phyloP scores from a whole-genome alignment of 305 asterid species.

The Fraxinus velutina region DNA sequence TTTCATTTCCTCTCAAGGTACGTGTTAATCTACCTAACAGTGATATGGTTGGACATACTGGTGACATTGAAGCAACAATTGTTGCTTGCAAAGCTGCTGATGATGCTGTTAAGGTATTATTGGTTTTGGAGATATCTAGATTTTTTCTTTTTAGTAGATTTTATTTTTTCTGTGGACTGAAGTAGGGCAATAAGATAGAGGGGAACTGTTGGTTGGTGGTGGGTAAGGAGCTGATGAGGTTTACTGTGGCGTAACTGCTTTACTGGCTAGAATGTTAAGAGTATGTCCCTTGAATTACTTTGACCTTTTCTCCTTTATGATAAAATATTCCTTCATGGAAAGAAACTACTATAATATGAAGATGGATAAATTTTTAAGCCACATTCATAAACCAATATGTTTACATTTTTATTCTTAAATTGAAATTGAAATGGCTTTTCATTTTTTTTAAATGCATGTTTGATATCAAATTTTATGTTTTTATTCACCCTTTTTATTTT shows the following conservation, averaged over 20 bases:
- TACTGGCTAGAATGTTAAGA: neutral
- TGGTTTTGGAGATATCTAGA: neutral
- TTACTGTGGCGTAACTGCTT: neutral
- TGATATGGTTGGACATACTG: constrained; percentile 99
- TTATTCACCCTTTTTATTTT: neutral
- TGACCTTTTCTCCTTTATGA: neutral
- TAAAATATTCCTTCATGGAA: neutral
- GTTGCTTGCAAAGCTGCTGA: constrained; percentile 96
- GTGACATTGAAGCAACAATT: constrained; percentile 84
- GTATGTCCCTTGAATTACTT: neutral
- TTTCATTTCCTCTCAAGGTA: constrained; percentile 42
- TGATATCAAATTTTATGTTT: neutral
- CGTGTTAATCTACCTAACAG: constrained; percentile 87
- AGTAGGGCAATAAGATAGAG: neutral
- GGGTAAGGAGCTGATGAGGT: neutral
- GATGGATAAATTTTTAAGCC: neutral
- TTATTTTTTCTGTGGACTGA: neutral
- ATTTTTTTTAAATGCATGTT: neutral
- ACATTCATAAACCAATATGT: neutral
- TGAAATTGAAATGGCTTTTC: neutral
- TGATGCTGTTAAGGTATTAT: constrained; percentile 83
- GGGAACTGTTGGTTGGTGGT: neutral
- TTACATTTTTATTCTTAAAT: neutral
- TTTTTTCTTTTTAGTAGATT: neutral
- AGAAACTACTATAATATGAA: neutral